Evolutionary conservation across 2,329 filamentous ascomycete genomes (phyloP).

Genomic region (Fusarium staphyleae): DNA sequence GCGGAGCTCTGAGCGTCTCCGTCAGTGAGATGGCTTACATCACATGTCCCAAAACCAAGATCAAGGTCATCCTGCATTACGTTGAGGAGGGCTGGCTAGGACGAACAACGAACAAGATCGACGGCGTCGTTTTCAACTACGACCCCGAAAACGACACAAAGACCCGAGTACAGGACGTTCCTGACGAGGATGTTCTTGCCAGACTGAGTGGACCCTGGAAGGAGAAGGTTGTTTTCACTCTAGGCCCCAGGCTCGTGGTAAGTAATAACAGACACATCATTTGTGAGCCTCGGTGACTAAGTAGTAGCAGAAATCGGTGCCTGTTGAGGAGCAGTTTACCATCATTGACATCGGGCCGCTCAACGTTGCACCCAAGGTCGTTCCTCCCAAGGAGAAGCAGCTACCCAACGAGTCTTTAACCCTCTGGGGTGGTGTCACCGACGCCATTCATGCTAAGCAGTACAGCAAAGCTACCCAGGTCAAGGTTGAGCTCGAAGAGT

Average conservation of each 20-base stretch:
- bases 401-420: conserved; percentile 87
- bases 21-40: conserved; percentile 91
- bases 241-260: conserved; percentile 68
- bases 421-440: conserved; percentile 88
- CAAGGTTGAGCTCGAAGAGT: conserved; percentile 92
- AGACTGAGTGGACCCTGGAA: conserved; percentile 89
- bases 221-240: conserved; percentile 67
- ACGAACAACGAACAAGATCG: conserved; percentile 87
- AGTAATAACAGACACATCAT: conserved; percentile 44
- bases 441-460: conserved; percentile 83
- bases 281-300: conserved; percentile 10
- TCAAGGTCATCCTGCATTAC: conserved; percentile 93
- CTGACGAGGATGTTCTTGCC: conserved; percentile 82
- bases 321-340: conserved; percentile 68
- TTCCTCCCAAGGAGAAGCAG: conserved; percentile 80
- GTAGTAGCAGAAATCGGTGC: conserved; percentile 49
- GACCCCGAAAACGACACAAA: conserved; percentile 86
- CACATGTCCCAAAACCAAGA: conserved; percentile 85
- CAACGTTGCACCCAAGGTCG: conserved; percentile 75
- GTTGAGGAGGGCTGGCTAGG: conserved; percentile 95
- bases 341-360: conserved; percentile 91
- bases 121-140: conserved; percentile 90
- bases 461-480: conserved; percentile 83
- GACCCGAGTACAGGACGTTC: conserved; percentile 81
- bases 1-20: conserved; percentile 86